phyloP scores from a whole-genome alignment of 2,329 filamentous ascomycete genomes.

The Pseudogymnoascus pannorum region DNA sequence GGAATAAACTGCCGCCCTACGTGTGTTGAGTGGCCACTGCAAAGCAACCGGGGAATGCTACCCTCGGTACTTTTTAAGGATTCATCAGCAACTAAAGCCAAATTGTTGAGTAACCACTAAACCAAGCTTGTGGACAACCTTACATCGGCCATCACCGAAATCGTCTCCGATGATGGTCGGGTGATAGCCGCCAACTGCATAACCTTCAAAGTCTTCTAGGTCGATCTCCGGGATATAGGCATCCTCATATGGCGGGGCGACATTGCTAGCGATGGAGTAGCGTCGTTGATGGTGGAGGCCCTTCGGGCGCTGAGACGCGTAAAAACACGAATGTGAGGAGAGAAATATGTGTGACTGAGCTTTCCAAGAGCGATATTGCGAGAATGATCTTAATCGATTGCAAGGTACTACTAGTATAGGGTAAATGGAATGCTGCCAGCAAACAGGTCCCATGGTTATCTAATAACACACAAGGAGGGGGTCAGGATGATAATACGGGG shows the following conservation, averaged over 20 bases:
- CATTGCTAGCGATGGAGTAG: neutral
- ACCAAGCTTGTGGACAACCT: slow-evolving; percentile 39
- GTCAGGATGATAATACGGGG: neutral
- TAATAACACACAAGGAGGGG: neutral
- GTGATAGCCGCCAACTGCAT: slow-evolving; percentile 34
- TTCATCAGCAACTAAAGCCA: slow-evolving; percentile 31
- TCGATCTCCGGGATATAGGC: neutral
- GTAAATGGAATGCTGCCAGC: neutral
- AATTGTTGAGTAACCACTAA: slow-evolving; percentile 37
- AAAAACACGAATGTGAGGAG: neutral
- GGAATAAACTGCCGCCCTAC: slow-evolving; percentile 27
- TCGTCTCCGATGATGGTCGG: slow-evolving; percentile 35
- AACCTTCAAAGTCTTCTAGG: slow-evolving; percentile 13
- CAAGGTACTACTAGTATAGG: neutral
- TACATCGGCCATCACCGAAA: slow-evolving; percentile 36
- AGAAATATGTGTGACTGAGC: neutral
- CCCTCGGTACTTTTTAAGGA: neutral
- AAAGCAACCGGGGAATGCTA: neutral
- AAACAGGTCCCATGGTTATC: neutral
- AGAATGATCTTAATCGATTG: neutral
- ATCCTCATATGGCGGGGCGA: neutral
- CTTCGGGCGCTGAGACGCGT: neutral
- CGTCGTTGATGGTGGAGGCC: neutral
- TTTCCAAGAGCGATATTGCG: neutral
- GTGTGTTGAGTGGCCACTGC: slow-evolving; percentile 10